Evolutionary conservation across 495 filamentous ascomycete genomes (phyloP).

Genomic region (Penicillium arizonense): DNA sequence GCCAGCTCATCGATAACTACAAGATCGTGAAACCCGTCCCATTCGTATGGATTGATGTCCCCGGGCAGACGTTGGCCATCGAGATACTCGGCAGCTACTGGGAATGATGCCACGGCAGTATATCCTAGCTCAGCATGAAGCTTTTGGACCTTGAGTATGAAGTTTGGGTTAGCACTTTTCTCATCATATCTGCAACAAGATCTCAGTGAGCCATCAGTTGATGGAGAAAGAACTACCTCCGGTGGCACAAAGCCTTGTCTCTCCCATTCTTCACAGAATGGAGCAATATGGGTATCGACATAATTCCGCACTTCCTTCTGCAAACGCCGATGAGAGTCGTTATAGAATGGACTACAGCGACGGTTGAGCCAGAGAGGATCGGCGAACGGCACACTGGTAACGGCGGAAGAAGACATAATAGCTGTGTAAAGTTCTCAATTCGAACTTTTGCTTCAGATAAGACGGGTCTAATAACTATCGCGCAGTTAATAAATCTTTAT

Average conservation of each 20-base stretch:
- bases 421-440: not conserved
- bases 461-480: too few relatives aligned
- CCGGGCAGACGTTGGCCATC: constrained; percentile 27
- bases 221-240: constrained; percentile 9
- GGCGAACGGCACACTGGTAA: constrained; percentile 53
- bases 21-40: constrained; percentile 41
- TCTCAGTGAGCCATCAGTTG: too few relatives aligned
- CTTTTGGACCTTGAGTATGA: constrained; percentile 8
- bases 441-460: too few relatives aligned
- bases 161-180: too few relatives aligned
- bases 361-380: constrained; percentile 73
- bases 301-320: constrained; percentile 66
- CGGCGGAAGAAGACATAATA: not conserved
- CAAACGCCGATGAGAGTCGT: constrained; percentile 61
- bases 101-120: constrained; percentile 21
- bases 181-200: too few relatives aligned
- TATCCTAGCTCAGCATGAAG: constrained; percentile 22
- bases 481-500: too few relatives aligned
- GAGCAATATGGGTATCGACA: constrained; percentile 55
- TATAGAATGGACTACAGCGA: constrained; percentile 70
- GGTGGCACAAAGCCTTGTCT: constrained; percentile 20
- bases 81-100: constrained; percentile 17
- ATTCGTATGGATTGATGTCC: constrained; percentile 28
- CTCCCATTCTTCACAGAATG: constrained; percentile 30
- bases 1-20: constrained; percentile 42